These are phyloP conservation scores for Colletotrichum tropicale DNA, from an alignment of 2,329 filamentous ascomycete genomes.

Conservation along the genomic window DNA sequence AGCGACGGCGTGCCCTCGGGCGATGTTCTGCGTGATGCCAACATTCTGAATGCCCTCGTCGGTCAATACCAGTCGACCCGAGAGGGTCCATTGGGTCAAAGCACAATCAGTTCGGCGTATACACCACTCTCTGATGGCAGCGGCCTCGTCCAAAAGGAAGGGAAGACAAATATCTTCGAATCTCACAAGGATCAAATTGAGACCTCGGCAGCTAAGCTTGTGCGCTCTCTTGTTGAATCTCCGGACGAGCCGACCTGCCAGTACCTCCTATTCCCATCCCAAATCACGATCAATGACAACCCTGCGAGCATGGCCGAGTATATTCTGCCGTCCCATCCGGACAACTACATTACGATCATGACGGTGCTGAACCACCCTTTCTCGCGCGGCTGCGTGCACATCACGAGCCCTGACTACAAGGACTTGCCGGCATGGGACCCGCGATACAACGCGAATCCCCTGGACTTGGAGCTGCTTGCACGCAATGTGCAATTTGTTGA, in stretches of 20 bases:
- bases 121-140: conserved; percentile 32
- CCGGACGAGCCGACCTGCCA: conserved; percentile 34
- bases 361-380: conserved; percentile 66
- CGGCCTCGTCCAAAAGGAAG: conserved; percentile 28
- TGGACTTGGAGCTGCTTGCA: conserved; percentile 59
- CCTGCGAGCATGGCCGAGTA: conserved; percentile 28
- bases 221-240: conserved; percentile 29
- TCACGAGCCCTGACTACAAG: conserved; percentile 45
- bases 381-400: conserved; percentile 64
- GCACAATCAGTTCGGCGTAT: conserved; percentile 26
- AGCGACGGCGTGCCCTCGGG: conserved; percentile 39
- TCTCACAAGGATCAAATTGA: conserved; percentile 15
- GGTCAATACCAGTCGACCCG: conserved; percentile 38
- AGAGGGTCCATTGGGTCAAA: conserved; percentile 36
- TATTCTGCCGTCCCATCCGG: conserved; percentile 28
- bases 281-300: conserved; percentile 27
- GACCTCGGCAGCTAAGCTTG: conserved; percentile 19
- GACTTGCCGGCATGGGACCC: conserved; percentile 57
- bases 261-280: conserved; percentile 37
- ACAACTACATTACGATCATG: conserved; percentile 60
- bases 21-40: conserved; percentile 38
- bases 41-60: conserved; percentile 31
- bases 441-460: conserved; percentile 57
- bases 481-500: conserved; percentile 47
- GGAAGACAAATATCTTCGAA: conserved; percentile 27